Evolutionary conservation across 495 filamentous ascomycete species (phyloP).

Genomic region (Lentithecium fluviatile): DNA sequence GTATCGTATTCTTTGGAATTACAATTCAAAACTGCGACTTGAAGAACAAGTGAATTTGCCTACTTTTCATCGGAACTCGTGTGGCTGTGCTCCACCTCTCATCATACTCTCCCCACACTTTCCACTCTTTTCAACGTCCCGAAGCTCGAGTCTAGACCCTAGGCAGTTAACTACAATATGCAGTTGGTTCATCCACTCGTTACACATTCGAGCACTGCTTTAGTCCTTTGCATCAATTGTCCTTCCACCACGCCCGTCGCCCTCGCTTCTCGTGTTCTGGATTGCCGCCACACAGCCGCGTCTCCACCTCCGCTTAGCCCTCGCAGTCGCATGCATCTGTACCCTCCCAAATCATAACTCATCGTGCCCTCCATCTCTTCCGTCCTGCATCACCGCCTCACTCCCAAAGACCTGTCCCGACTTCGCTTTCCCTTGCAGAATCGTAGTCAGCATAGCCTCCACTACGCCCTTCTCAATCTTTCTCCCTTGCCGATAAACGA

Average conservation of each 20-base stretch:
- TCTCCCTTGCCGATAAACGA: constrained; percentile 16
- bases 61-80: not conserved
- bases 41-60: not conserved
- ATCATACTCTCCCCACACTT: not conserved
- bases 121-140: no score
- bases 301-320: not conserved
- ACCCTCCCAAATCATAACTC: constrained; percentile 15
- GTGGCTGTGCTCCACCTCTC: not conserved
- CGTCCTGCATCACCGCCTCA: not conserved
- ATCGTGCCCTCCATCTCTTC: constrained; percentile 4
- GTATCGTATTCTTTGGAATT: no score
- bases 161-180: no score
- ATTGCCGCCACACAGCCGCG: not conserved
- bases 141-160: no score
- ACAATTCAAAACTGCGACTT: no score
- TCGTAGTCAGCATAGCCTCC: constrained; percentile 23
- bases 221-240: no score
- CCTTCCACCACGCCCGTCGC: no score
- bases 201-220: no score
- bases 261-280: not conserved
- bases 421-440: constrained; percentile 18
- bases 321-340: not conserved
- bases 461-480: constrained; percentile 1
- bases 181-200: no score
- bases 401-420: constrained; percentile 20